phyloP scores from a whole-genome alignment of 2,329 filamentous ascomycete species.

The Sporothrix curviconia region DNA sequence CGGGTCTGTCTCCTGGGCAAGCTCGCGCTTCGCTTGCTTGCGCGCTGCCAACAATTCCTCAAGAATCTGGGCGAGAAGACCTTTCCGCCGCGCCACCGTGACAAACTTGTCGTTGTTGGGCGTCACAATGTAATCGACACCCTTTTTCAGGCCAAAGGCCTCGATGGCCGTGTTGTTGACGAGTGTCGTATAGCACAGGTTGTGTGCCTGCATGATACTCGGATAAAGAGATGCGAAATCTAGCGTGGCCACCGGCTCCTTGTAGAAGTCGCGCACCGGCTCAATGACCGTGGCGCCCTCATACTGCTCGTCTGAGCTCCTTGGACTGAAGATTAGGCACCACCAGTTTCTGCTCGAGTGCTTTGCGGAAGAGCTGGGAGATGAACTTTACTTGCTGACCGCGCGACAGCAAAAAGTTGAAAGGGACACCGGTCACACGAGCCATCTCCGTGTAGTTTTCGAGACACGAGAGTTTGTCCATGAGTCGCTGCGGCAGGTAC shows the following conservation, averaged over 20 bases:
- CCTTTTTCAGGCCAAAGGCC: conserved; percentile 69
- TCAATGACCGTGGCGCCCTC: conserved; percentile 98
- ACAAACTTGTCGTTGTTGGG: conserved; percentile 92
- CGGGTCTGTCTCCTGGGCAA: conserved; percentile 81
- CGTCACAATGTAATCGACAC: conserved; percentile 93
- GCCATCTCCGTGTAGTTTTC: conserved; percentile 99
- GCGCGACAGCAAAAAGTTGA: conserved; percentile 85
- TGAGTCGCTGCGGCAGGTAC: conserved; percentile 84
- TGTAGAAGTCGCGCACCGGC: conserved; percentile 85
- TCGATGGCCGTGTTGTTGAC: conserved; percentile 73
- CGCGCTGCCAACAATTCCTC: conserved; percentile 86
- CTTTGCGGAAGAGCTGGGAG: conserved; percentile 94
- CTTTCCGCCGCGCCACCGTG: conserved; percentile 82
- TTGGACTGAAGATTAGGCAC: conserved; percentile 78
- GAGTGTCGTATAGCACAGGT: conserved; percentile 93
- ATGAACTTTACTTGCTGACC: conserved; percentile 98
- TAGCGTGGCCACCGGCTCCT: conserved; percentile 89
- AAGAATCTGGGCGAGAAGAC: conserved; percentile 86
- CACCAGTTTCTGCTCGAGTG: conserved; percentile 84
- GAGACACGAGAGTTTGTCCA: conserved; percentile 98
- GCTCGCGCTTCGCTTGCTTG: conserved; percentile 89
- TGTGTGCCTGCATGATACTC: conserved; percentile 98
- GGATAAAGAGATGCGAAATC: conserved; percentile 99
- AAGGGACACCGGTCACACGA: conserved; percentile 95
- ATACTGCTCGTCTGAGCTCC: conserved; percentile 76